Conservation (phyloP, 2,329 filamentous ascomycete genomes). For the Sporothrix phasma region DNA sequence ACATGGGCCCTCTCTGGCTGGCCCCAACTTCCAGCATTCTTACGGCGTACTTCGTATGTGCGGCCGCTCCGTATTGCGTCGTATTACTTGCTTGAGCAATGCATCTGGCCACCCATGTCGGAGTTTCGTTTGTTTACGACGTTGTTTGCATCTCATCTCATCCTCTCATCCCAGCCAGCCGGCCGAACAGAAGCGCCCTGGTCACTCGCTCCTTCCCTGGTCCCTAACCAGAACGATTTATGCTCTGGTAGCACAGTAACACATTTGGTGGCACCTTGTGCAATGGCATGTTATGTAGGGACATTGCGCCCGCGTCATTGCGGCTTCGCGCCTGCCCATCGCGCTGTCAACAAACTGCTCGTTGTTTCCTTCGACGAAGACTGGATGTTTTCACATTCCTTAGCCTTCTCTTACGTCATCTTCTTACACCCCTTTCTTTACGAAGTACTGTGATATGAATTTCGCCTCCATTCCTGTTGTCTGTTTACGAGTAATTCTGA, state of each 20-base stretch:
- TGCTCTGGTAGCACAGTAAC: conserved; percentile 6
- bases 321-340: conserved; percentile 14
- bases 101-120: neutral
- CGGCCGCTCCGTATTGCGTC: conserved; percentile 5
- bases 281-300: conserved; percentile 11
- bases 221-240: neutral
- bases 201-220: conserved; percentile 5
- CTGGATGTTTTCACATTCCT: neutral
- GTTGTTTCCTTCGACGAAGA: neutral
- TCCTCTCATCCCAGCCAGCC: neutral
- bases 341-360: conserved; percentile 9
- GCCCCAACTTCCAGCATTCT: neutral
- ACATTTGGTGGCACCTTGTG: neutral
- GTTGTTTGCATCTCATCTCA: conserved; percentile 6
- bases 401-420: conserved; percentile 3
- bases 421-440: neutral
- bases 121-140: neutral
- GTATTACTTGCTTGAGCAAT: conserved; percentile 1
- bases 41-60: neutral
- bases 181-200: neutral
- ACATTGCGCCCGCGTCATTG: conserved; percentile 12
- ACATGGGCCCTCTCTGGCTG: neutral
- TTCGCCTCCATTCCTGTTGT: neutral
- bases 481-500: neutral
- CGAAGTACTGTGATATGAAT: neutral